Evolutionary conservation across 2,329 filamentous ascomycete genomes (phyloP), one percentile per base, ranked within the genome.

Genomic region (Neophaeococcomyces mojaviensis): DNA sequence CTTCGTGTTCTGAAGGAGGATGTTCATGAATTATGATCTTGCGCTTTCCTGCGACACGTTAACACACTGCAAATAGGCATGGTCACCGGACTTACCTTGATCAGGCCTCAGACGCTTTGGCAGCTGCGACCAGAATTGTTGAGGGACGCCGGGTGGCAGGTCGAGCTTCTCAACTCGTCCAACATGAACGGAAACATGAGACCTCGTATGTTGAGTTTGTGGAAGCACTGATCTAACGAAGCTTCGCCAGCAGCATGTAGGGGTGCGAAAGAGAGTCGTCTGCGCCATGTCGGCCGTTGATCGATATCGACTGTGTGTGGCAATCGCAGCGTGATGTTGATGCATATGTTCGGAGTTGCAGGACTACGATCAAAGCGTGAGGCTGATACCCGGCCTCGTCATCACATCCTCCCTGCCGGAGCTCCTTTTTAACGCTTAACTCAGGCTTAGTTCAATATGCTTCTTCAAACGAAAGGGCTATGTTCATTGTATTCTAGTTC

Each of bases 171-270:
- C 62, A 50, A 65, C 65, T 40, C 61, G 66, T 47, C 68, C 55
- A 44, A 69, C 63, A 58, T 74, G 67, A 51, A 69, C 60, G 51
- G 74, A 72, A 37, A 68, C 64, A 62, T 82, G 66, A 49, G 71
- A 69, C 55, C 80, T 65, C 43, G 62, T 63, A 40, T 58, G 59
- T 33, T 61, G 57, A 45, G 63, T 67, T 47, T 77, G 74, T 50
- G 73, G 73, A 51, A 78, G 70, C 38, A 74, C 67, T 60, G 77
- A 73, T 53, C 81, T 73, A 57, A 87, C 61, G 31, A 78, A 68
- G 24, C 77, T 70, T 67, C 84, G 86, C 62, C 86, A 78, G 67
- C 79, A 82, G 72, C 79, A 78, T 61, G 86, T 66, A 51, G 84
- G 83, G 77, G 84, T 80, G 67, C 72, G 62, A 38, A 72, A 67